Evolutionary conservation across 164 flowering plant genomes (phyloP), one percentile per base, ranked within the genome.

Genomic region (Liquidambar formosana): DNA sequence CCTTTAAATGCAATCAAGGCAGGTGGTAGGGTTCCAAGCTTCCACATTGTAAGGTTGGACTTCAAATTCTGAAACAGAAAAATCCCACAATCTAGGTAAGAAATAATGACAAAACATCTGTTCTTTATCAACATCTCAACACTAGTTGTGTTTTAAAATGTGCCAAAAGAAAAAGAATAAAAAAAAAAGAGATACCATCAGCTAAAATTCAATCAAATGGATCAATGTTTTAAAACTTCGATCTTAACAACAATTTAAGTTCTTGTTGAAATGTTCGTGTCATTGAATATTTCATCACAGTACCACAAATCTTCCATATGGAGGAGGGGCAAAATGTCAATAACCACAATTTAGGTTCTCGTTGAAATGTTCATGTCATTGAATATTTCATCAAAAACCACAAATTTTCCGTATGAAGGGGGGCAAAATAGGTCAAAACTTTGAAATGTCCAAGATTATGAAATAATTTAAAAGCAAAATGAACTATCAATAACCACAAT

Each of bases 21-120:
- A n/a, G 99, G 99, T n/a, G 98, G 99, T 33, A 96, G 73, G 27
- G 98, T 93, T 65, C 99, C 98, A 59, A 96, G 92, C 78, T 88
- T 92, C 98, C 99, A 96, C 85, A 96, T 67, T 38, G 92, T 89
- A 75, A 93, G 77, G 76, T 92, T 89, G 21, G 93, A 92, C 68
- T 83, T 86, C 82, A 93, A 81, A 81, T 93, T 96, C 98, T 93
- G 90, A 78, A 73, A 51, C 12, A 61, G 18, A 44, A 63, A 51
- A 43, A 16, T 18, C 5, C 10, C 57, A 25, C 23, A 41, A 10
- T 28, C 38, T 18, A 26, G 21, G 0, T 41, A 43, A 18, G 52
- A 72, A 28, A 53, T 23, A 8, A 16, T 22, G 5, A 10, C 22
- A 5, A 41, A 43, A 15, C 25, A n/a, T 4, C 18, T 22, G 6